Conservation (phyloP, 345 rosid genomes). For the Rhodamnia argentea region DNA sequence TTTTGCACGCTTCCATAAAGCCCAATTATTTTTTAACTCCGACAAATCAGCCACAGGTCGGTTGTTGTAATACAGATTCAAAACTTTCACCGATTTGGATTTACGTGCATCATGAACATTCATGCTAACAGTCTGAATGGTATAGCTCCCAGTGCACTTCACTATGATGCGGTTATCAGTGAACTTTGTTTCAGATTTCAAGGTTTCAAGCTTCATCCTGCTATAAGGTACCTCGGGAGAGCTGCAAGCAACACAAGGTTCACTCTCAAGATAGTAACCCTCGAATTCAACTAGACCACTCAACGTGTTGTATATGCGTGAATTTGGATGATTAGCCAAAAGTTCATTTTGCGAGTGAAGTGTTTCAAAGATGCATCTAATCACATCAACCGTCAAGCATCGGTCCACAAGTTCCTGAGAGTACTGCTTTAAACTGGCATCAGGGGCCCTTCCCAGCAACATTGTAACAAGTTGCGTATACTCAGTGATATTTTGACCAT, state of each 20-base stretch:
- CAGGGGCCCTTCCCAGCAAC: conserved; percentile 77
- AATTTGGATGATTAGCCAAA: conserved; percentile 97
- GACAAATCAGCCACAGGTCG: conserved; percentile 94
- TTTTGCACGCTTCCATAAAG: conserved; percentile 98
- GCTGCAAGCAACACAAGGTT: conserved; percentile 99
- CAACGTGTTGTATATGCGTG: conserved; percentile 87
- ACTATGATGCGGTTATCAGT: conserved; percentile 96
- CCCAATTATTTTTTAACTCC: conserved; percentile 95
- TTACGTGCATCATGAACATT: conserved; percentile 98
- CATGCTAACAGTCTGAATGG: conserved; percentile 94
- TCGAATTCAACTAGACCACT: conserved; percentile 94
- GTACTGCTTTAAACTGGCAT: conserved; percentile 62
- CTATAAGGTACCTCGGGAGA: conserved; percentile 97
- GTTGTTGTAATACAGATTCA: conserved; percentile 92
- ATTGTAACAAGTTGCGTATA: conserved; percentile 80
- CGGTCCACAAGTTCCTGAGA: conserved; percentile 58
- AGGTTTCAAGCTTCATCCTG: conserved; percentile 95
- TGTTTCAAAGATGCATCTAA: conserved; percentile 77
- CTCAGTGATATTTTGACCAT: conserved; percentile 94
- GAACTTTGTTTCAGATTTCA: conserved; percentile 97
- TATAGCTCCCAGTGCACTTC: conserved; percentile 97
- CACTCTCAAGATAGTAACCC: conserved; percentile 99
- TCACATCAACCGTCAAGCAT: conserved; percentile 69
- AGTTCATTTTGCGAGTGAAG: conserved; percentile 95
- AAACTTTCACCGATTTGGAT: conserved; percentile 94